Base-by-base conservation (phyloP, 2,329 filamentous ascomycete genomes). In the Pyrenochaeta sp. region DNA sequence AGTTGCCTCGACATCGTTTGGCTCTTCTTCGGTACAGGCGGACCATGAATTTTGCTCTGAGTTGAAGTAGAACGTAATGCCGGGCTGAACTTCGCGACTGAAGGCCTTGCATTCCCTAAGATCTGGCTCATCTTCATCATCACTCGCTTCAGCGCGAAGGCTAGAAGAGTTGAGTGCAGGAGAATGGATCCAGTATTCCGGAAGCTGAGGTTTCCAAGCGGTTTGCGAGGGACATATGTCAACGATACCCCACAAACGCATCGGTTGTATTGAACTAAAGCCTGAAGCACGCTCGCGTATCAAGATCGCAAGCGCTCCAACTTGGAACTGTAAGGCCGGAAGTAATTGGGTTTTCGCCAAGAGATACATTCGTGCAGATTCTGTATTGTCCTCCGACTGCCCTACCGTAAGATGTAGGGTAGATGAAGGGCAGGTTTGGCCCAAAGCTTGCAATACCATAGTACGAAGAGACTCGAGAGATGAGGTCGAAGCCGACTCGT, bases 361-460 rank as follows among this genome's bases (percentile, higher is more conserved):
- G 4, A 87, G 68, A 30, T 81, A 83, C 7, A 80, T 74, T 54
- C 84, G 81, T n/a, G 79, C 72, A 15, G 78, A 75, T 4, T 77
- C 71, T 4, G 74, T 66, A 9, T 74, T 61, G 20, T 84, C 79
- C 31, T 82, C 78, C 36, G 79, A 84, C 62, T 89, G 86, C 0
- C 83, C 87, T 20, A 89, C 73, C 0, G 85, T 89, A 71, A 90
- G 72, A 67, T 89, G 86, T 72, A 49, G 85, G 66, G 30, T 66
- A 39, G 49, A 61, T 18, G 49, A 39, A 17, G 49, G 49, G 29
- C 49, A 35, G 1, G 23, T 15, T n/a, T 71, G 65, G 6, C 64
- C 68, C 27, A 75, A 52, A 21, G 69, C 66, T 35, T 63, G 44
- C 12, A 73, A 45, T 6, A 49, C 63, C 15, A 46, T 48, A 1